Evolutionary conservation across 1,284 basidiomycete species (phyloP).

Genomic region (Exsudoporus floridanus): DNA sequence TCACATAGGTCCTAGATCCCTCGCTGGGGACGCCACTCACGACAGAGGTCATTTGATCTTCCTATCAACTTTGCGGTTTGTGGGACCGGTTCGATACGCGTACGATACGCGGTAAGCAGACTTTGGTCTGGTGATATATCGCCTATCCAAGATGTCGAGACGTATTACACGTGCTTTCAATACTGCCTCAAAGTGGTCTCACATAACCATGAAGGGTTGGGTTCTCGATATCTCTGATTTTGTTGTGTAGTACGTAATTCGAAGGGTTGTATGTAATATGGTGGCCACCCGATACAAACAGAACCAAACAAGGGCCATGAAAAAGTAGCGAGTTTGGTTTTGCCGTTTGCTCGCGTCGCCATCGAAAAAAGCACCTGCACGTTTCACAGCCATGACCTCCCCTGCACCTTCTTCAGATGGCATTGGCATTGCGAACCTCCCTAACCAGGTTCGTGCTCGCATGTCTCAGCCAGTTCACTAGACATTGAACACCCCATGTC

Average conservation of each 20-base stretch:
- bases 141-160: background rate
- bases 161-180: background rate
- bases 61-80: background rate
- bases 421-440: slow-evolving; percentile 90
- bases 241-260: background rate
- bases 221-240: background rate
- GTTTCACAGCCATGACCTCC: slow-evolving; percentile 25
- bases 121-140: background rate
- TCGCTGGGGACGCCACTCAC: background rate
- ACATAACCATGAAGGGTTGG: background rate
- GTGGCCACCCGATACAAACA: slow-evolving; percentile 28
- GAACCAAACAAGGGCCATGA: slow-evolving; percentile 22
- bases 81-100: too few species aligned
- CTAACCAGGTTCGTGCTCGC: slow-evolving; percentile 82
- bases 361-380: slow-evolving; percentile 13
- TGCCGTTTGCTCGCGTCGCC: slow-evolving; percentile 15
- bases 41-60: background rate
- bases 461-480: background rate
- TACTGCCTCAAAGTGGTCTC: background rate
- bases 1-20: background rate
- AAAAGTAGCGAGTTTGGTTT: slow-evolving; percentile 29
- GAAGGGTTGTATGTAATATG: background rate
- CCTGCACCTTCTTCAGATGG: slow-evolving; percentile 50
- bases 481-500: background rate
- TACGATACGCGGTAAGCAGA: background rate